Conservation (phyloP, 257 asterid species). For the Primulina huaijiensis region DNA sequence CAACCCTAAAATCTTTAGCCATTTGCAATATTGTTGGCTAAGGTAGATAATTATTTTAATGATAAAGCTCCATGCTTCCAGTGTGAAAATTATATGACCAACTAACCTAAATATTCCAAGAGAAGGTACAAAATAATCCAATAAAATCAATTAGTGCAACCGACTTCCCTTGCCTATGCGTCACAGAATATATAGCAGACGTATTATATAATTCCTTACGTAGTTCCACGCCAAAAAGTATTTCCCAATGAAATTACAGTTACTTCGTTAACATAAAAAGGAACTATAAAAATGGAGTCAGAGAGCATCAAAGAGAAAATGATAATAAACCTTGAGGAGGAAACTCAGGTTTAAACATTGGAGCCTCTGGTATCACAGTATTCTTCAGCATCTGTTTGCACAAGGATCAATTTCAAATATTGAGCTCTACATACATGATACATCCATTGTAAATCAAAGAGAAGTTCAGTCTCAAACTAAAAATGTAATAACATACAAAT, state of each 20-base stretch:
- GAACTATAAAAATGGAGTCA: not conserved
- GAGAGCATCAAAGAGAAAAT: not conserved
- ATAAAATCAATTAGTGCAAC: too few relatives aligned
- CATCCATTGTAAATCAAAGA: not conserved
- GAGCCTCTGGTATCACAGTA: slow-evolving; percentile 86
- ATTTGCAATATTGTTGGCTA: not conserved
- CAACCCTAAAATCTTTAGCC: not conserved
- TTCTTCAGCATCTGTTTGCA: slow-evolving; percentile 65
- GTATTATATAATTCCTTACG: not conserved
- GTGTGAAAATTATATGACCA: not conserved
- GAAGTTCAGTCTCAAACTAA: too few relatives aligned
- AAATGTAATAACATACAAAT: too few relatives aligned
- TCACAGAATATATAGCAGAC: not conserved
- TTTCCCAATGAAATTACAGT: not conserved
- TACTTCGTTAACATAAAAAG: not conserved
- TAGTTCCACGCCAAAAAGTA: not conserved
- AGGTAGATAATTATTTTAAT: not conserved
- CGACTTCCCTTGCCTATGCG: not conserved
- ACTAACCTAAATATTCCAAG: not conserved
- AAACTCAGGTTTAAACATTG: slow-evolving; percentile 92
- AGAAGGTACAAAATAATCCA: not conserved
- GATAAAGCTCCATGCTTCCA: not conserved
- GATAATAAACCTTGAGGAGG: slow-evolving; percentile 78
- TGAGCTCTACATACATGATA: not conserved
- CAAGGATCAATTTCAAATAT: slow-evolving; percentile 25